phyloP scores from a whole-genome alignment of 2,329 filamentous ascomycete genomes.

The Fusarium cicatricum region DNA sequence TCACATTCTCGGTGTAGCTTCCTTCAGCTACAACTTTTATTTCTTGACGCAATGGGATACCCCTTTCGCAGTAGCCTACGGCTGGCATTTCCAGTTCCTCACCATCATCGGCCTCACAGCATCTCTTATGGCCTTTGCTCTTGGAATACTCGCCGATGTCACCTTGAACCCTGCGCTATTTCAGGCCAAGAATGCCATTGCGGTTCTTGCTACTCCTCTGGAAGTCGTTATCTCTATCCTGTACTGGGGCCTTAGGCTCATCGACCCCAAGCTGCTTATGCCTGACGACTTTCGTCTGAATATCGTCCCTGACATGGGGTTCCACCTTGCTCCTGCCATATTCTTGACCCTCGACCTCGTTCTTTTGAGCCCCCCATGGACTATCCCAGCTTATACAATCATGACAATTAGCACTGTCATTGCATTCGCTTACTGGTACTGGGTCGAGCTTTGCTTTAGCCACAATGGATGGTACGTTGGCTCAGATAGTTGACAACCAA shows the following conservation, averaged over 20 bases:
- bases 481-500: not conserved
- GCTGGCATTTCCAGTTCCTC: constrained; percentile 75
- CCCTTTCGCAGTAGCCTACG: constrained; percentile 66
- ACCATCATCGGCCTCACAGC: constrained; percentile 76
- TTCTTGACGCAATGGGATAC: constrained; percentile 61
- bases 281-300: constrained; percentile 65
- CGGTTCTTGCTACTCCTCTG: constrained; percentile 71
- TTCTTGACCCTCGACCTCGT: constrained; percentile 71
- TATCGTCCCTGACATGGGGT: constrained; percentile 66
- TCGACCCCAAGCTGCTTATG: constrained; percentile 61
- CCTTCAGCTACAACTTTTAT: constrained; percentile 62
- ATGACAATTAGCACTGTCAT: constrained; percentile 65
- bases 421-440: constrained; percentile 77
- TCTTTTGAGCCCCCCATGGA: constrained; percentile 77
- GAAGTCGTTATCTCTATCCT: constrained; percentile 75
- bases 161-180: constrained; percentile 67
- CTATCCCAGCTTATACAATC: constrained; percentile 66
- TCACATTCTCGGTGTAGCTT: constrained; percentile 63
- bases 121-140: constrained; percentile 66
- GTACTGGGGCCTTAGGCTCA: constrained; percentile 74
- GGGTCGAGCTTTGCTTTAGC: constrained; percentile 76
- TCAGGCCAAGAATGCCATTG: constrained; percentile 70
- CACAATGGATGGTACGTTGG: constrained; percentile 68
- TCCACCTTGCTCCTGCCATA: constrained; percentile 72
- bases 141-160: constrained; percentile 71